A percentile compares a stretch with the other conserved stretches of the same genome.
Conservation (phyloP, 176 grass and related monocot species). For the Lolium multiflorum region DNA sequence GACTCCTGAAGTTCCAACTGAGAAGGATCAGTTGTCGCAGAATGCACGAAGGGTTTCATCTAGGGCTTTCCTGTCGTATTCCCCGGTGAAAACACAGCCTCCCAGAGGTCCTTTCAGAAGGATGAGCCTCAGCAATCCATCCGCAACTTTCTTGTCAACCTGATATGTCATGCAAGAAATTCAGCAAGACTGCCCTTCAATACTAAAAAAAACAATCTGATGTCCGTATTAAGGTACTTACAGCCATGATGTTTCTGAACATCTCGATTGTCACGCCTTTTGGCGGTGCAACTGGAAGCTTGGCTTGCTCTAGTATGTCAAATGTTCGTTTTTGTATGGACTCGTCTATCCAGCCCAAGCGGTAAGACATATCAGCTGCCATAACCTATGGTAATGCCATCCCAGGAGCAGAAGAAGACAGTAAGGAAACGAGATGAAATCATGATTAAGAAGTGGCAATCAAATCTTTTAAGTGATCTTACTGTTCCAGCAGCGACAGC, state of each 20-base stretch:
- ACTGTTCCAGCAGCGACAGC: conserved; percentile 91
- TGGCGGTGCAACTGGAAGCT: conserved; percentile 82
- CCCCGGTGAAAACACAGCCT: conserved; percentile 88
- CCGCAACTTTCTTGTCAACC: conserved; percentile 99
- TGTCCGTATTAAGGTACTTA: conserved; percentile 60
- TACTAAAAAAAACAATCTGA: background rate
- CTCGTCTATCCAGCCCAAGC: conserved; percentile 95
- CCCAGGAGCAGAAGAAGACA: background rate
- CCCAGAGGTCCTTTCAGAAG: conserved; percentile 88
- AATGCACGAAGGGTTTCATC: conserved; percentile 88
- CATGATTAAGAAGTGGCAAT: background rate
- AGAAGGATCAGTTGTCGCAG: conserved; percentile 62
- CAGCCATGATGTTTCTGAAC: conserved; percentile 88
- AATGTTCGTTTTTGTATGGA: conserved; percentile 57
- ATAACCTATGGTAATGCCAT: conserved; percentile 66
- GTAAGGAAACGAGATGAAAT: conserved; percentile 24
- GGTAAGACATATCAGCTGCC: conserved; percentile 90
- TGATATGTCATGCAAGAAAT: conserved; percentile 39
- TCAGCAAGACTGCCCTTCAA: conserved; percentile 1
- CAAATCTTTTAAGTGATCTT: conserved; percentile 1
- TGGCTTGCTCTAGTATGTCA: conserved; percentile 77
- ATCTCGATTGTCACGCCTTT: conserved; percentile 87
- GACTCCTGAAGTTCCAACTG: background rate
- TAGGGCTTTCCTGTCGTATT: conserved; percentile 81
- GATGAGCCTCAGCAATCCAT: conserved; percentile 93